phyloP scores from a whole-genome alignment of 2,329 filamentous ascomycete genomes.

The Aureobasidium subglaciale region DNA sequence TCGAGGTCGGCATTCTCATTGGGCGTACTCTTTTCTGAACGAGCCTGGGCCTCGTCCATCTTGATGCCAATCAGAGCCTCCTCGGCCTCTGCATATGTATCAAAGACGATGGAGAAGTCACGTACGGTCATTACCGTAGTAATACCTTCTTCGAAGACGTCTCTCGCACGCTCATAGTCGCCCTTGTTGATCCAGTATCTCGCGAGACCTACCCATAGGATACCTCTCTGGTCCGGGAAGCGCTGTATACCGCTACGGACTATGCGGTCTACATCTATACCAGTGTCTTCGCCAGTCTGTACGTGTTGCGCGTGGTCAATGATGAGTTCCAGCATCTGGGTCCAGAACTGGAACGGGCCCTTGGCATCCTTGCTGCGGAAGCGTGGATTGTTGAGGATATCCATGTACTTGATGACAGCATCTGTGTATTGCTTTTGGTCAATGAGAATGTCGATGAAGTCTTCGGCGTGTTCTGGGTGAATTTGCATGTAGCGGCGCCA shows the following conservation, averaged over 20 bases:
- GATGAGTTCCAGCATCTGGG: constrained; percentile 89
- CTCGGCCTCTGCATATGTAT: constrained; percentile 93
- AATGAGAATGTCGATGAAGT: constrained; percentile 84
- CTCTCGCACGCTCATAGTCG: constrained; percentile 84
- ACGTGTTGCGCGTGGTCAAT: constrained; percentile 80
- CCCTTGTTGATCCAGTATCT: constrained; percentile 95
- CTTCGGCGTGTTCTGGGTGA: constrained; percentile 89
- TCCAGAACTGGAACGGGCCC: constrained; percentile 95
- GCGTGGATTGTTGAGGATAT: constrained; percentile 79
- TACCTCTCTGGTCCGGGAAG: constrained; percentile 89
- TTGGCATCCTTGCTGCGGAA: constrained; percentile 92
- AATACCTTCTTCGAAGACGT: constrained; percentile 92
- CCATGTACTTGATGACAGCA: constrained; percentile 84
- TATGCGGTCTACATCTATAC: constrained; percentile 86
- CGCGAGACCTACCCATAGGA: constrained; percentile 88
- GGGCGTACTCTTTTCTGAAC: constrained; percentile 68
- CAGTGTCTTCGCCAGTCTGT: constrained; percentile 69
- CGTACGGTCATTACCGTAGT: constrained; percentile 98
- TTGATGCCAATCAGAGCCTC: constrained; percentile 87
- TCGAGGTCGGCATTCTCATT: constrained; percentile 88
- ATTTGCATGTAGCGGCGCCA: constrained; percentile 97
- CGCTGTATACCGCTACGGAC: constrained; percentile 84
- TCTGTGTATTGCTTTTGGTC: constrained; percentile 81
- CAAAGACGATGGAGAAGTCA: constrained; percentile 94
- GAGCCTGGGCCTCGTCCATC: constrained; percentile 77